phyloP scores from a whole-genome alignment of 1,284 basidiomycete species.

The Hypsizygus ulmarius region DNA sequence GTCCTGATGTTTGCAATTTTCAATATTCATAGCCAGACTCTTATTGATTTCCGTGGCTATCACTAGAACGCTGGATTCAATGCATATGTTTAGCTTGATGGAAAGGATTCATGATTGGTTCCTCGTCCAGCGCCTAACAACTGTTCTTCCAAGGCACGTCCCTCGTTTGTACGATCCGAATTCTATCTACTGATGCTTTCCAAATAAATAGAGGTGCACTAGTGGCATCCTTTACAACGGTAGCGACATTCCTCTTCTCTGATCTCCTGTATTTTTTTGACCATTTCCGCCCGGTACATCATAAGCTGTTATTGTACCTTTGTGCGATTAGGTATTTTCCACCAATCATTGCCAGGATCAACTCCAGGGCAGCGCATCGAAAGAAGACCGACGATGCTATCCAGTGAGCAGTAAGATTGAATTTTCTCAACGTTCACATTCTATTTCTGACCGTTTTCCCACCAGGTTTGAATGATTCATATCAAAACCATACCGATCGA shows the following conservation, averaged over 20 bases:
- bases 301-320: not conserved
- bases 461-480: no score
- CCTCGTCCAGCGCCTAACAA: constrained; percentile 1
- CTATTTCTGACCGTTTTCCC: no score
- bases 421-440: not conserved
- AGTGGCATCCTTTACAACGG: constrained; percentile 1
- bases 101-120: constrained; percentile 6
- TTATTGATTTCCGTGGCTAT: no score
- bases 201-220: not conserved
- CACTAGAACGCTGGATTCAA: not conserved
- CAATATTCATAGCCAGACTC: not conserved
- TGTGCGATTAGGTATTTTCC: not conserved
- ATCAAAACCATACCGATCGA: no score
- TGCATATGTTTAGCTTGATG: constrained; percentile 5
- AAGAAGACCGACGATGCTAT: not conserved
- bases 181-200: not conserved
- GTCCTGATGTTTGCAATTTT: not conserved
- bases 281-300: not conserved
- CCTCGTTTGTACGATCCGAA: no score
- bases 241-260: not conserved
- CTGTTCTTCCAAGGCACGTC: not conserved
- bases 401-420: not conserved
- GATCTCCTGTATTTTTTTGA: not conserved
- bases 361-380: not conserved
- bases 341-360: not conserved